Evolutionary conservation across 2,329 filamentous ascomycete genomes (phyloP).

Genomic region (Oidium heveae): DNA sequence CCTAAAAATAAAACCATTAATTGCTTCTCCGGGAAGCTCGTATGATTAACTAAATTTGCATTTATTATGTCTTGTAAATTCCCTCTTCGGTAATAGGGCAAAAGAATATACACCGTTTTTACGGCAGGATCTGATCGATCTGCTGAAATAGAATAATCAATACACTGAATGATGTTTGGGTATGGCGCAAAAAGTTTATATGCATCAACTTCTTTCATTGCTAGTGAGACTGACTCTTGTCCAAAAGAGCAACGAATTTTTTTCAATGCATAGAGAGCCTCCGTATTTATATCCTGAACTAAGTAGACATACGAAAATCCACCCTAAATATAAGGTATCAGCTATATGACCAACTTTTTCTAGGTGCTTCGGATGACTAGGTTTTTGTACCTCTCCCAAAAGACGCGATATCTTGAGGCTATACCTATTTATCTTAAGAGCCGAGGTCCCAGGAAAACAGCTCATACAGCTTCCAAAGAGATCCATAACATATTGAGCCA

Average conservation of each 20-base stretch:
- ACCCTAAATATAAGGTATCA: slow-evolving; percentile 27
- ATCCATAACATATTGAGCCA: slow-evolving; percentile 72
- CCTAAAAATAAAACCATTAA: slow-evolving; percentile 81
- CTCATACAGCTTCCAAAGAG: slow-evolving; percentile 39
- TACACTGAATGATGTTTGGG: slow-evolving; percentile 62
- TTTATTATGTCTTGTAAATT: slow-evolving; percentile 98
- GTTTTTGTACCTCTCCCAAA: slow-evolving; percentile 53
- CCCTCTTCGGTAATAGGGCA: slow-evolving; percentile 84
- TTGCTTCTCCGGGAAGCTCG: slow-evolving; percentile 62
- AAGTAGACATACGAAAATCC: slow-evolving; percentile 99
- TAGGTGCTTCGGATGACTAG: neutral
- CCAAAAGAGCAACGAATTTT: slow-evolving; percentile 98
- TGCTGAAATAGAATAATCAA: slow-evolving; percentile 60
- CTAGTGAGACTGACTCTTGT: slow-evolving; percentile 80
- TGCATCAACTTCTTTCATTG: slow-evolving; percentile 90
- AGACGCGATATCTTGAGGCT: slow-evolving; percentile 91
- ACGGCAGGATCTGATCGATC: slow-evolving; percentile 42
- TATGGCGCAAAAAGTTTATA: slow-evolving; percentile 72
- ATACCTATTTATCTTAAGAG: slow-evolving; percentile 80
- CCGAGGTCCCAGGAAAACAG: slow-evolving; percentile 85
- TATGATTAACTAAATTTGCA: slow-evolving; percentile 89
- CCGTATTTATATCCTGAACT: slow-evolving; percentile 67
- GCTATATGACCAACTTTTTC: slow-evolving; percentile 1
- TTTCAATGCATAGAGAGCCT: slow-evolving; percentile 79
- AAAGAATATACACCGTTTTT: slow-evolving; percentile 89